Base-by-base conservation (phyloP, 257 asterid species). In the Verbena officinalis region DNA sequence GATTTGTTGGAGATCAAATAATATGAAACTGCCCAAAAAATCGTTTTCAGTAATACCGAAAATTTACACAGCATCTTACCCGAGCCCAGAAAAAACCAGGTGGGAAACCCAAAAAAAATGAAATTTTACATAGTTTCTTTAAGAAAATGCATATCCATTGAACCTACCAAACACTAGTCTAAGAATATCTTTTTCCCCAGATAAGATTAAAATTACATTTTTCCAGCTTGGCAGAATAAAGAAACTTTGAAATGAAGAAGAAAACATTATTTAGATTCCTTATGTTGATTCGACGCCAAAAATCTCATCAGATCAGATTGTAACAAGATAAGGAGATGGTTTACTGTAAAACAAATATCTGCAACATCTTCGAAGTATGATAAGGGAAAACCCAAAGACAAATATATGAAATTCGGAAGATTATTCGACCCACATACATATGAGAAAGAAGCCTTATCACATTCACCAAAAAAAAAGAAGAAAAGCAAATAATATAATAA, bases 221-320 rank as follows among this genome's bases (percentile, higher is more conserved):
- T 70, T 60, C 72, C 72, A 79, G 72, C 73, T 27, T 64, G 43
- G 71, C 61, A 65, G 55, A 31, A 67, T 19, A 48, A 71, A 63
- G 53, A 62, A 74, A 68, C 6, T 53, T 33, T 19, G 56, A 51
- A 67, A 76, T 68, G 58, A 64, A 54, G 69, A 64, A 69, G 9
- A 68, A 46, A 43, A 8, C 48, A 65, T 43, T 62, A 23, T 34
- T 15, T 43, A 71, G 73, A 75, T 74, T 66, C 74, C 56, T 62
- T 66, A 10, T 55, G 63, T n/a, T 69, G 53, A 55, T 69, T 57
- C 62, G 62, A 62, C 45, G 77, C 64, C 62, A 67, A 46, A 69
- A 56, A 22, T 62, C 44, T 44, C 68, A 78, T 44, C 66, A 78
- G 65, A 70, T 56, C 68, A 55, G 68, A 56, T 44, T 59, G 55